These are phyloP conservation scores for Porphyrellus sp. DNA, from an alignment of 1,284 basidiomycete genomes.

Conservation along the genomic window DNA sequence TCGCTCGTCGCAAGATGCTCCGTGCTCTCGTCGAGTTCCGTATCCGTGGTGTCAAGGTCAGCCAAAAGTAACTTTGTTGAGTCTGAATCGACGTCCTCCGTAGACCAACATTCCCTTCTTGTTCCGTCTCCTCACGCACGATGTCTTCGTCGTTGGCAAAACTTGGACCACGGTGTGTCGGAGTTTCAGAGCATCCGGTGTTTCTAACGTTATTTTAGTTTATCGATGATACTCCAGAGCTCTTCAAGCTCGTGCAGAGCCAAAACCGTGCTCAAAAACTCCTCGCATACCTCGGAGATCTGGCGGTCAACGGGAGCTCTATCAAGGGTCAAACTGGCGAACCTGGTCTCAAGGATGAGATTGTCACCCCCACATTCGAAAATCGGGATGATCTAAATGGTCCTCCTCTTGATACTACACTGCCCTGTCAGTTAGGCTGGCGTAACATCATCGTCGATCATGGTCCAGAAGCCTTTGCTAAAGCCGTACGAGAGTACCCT, in stretches of 20 bases:
- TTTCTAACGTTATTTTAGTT: constrained; percentile 52
- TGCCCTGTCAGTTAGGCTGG: constrained; percentile 91
- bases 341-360: constrained; percentile 91
- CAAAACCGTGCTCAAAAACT: constrained; percentile 99
- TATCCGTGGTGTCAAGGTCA: constrained; percentile 95
- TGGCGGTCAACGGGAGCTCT: constrained; percentile 96
- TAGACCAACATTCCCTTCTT: constrained; percentile 99
- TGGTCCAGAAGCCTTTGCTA: constrained; percentile 97
- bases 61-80: constrained; percentile 6
- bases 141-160: constrained; percentile 92
- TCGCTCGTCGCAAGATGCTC: constrained; percentile 98
- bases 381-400: constrained; percentile 78
- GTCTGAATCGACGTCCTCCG: neutral
- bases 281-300: constrained; percentile 94
- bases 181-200: neutral
- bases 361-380: constrained; percentile 79
- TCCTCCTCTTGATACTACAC: constrained; percentile 72
- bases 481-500: constrained; percentile 95
- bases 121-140: constrained; percentile 97
- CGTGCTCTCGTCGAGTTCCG: constrained; percentile 99
- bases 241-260: constrained; percentile 97
- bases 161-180: constrained; percentile 91
- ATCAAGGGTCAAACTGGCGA: constrained; percentile 94
- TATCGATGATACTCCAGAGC: constrained; percentile 98
- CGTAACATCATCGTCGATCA: constrained; percentile 98